Base-by-base conservation (phyloP, 2,329 filamentous ascomycete genomes). In the Colletotrichum incanum region DNA sequence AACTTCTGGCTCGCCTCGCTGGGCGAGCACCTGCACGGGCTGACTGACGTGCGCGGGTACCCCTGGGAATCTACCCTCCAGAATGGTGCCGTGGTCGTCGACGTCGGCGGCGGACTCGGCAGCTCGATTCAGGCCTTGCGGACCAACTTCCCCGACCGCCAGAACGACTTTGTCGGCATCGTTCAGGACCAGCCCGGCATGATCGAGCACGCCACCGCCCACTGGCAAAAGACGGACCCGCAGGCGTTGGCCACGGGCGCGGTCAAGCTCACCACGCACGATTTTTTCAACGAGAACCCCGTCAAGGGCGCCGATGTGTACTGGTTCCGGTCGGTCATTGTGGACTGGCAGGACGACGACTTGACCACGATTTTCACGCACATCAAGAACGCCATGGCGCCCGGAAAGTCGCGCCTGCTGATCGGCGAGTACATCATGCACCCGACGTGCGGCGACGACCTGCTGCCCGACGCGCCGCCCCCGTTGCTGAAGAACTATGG, bases 251-350 rank as follows among this genome's bases (percentile, higher is more conserved):
- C 58, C 31, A 58, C 45, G 26, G 65, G 64, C 41, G 37, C 37
- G 7, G 73, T 89, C 50, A 77, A 76, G 23, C 80, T 88, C 71
- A 81, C 84, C 73, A 81, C 81, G 3, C 89, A 92, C 76, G 86
- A 91, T 75, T 90, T 92, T 77, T 90, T 91, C 77, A 82, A 82
- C 7, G 84, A 86, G 62, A 90, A 92, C 78, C 84, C 86, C 0
- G 82, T 88, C 18, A 80, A 85, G 59, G 84, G 77, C 4, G 90
- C 88, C 0, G 89, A 90, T 75, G 85, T 74, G 14, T 75, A 75
- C 61, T 70, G 69, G 69, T 47, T 72, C 18, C 69, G 69, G 37
- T 45, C 69, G 0, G 65, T 72, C 65, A 64, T 72, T n/a, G 69
- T 68, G 7, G 69, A 72, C 52, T 72, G 69, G 65, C 58, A 72